Evolutionary conservation across 169 alveolate genomes (phyloP), one percentile per base, ranked within the genome.

Genomic region (Cryptosporidium sp.): DNA sequence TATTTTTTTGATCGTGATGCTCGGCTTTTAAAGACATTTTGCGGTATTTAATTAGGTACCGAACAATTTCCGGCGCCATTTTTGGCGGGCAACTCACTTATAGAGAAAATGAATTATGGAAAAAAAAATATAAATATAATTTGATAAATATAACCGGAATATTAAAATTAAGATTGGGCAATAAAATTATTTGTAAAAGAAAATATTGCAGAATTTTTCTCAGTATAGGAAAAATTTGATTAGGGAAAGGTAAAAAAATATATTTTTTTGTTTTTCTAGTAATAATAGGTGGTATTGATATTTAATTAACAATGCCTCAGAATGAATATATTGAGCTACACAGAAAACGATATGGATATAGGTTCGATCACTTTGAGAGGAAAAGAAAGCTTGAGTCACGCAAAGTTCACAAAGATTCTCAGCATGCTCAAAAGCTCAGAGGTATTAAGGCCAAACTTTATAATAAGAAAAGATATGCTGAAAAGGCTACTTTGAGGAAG

Each of bases 381-480:
- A 86, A 89, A 92, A 84, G 99, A 52, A 98, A 98, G 96, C 96
- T 96, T 91, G 97, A 93, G 61, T 99, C 99, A 6, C 93, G 99
- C 61, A 94, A 94, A 70, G 98, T 95, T 14, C 98, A 97, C 84
- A 97, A 96, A 70, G 94, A 91, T 50, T 95, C 99, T 52, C 93
- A 95, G 93, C 96, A 97, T 86, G 98, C 99, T 4, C 96, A 97
- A 91, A 95, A 95, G 85, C 93, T 98, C 51, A 94, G 97, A 71
- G 99, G 99, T 29, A 93, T 98, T 86, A 98, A 98, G 94, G 99
- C 99, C 10, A 98, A 98, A 95, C 93, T 98, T 31, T 96, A 94
- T 94, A 96, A 98, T 86, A 96, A 97, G 93, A 97, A 98, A 93
- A 93, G 99, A 84, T 98, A 97, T 92, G 97, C 99, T 85, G 99